phyloP scores from a whole-genome alignment of 2,329 filamentous ascomycete genomes.

The Fusarium nisikadoi region DNA sequence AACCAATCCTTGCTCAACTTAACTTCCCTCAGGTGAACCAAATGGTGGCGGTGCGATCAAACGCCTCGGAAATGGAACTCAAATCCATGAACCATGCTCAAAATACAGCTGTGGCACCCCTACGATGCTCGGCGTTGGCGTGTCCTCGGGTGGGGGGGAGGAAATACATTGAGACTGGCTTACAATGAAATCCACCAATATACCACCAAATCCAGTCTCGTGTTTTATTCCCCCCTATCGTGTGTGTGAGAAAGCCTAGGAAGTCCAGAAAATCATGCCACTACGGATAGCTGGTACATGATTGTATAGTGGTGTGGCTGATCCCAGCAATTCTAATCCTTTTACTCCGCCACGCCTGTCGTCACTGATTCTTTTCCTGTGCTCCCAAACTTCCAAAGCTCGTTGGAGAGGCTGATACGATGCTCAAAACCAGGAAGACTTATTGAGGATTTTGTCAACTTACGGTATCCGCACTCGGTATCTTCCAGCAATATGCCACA shows the following conservation, averaged over 20 bases:
- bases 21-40: conserved; percentile 39
- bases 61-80: conserved; percentile 16
- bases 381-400: conserved; percentile 17
- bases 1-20: conserved; percentile 30
- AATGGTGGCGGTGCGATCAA: conserved; percentile 35
- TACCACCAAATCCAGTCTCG: too few relatives aligned
- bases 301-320: conserved; percentile 34
- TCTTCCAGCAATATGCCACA: conserved; percentile 31
- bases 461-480: neutral
- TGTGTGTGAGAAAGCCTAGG: conserved; percentile 30
- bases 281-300: conserved; percentile 6
- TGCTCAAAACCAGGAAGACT: conserved; percentile 16
- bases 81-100: conserved; percentile 21
- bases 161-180: too few relatives aligned
- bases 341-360: conserved; percentile 36
- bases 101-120: conserved; percentile 30
- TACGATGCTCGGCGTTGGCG: conserved; percentile 15
- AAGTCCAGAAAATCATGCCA: conserved; percentile 2
- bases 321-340: conserved; percentile 26
- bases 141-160: too few relatives aligned
- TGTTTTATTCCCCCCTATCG: too few relatives aligned
- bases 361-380: conserved; percentile 22
- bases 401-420: conserved; percentile 21
- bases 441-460: conserved; percentile 12
- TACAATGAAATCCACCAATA: too few relatives aligned